Conservation (phyloP, 2,329 filamentous ascomycete species). For the Teratosphaeria pseudoeucalypti region DNA sequence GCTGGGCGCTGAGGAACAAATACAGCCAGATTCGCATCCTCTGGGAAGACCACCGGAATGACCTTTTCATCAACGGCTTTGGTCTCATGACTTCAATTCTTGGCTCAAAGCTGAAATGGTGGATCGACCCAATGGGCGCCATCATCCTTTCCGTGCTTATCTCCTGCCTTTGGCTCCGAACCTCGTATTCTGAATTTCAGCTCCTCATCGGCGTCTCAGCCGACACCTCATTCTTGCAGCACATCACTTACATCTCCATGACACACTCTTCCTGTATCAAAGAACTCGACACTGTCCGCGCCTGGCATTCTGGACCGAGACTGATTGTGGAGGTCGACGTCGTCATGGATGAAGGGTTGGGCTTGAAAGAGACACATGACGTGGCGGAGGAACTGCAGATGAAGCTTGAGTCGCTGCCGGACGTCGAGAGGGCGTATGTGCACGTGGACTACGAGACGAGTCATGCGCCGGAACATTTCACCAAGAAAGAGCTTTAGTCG, state of each 20-base stretch:
- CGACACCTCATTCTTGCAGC: slow-evolving; percentile 73
- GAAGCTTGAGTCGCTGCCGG: slow-evolving; percentile 83
- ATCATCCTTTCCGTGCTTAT: slow-evolving; percentile 73
- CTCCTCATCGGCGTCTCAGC: slow-evolving; percentile 84
- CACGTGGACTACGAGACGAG: slow-evolving; percentile 96
- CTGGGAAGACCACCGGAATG: slow-evolving; percentile 96
- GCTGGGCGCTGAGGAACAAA: slow-evolving; percentile 79
- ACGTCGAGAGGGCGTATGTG: slow-evolving; percentile 89
- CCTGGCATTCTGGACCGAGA: slow-evolving; percentile 80
- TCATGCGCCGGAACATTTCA: slow-evolving; percentile 78
- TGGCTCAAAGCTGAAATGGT: slow-evolving; percentile 79
- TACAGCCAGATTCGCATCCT: slow-evolving; percentile 87
- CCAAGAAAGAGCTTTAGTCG: slow-evolving; percentile 52
- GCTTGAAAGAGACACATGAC: slow-evolving; percentile 74
- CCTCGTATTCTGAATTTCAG: slow-evolving; percentile 81
- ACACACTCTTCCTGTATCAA: slow-evolving; percentile 74
- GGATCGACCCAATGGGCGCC: slow-evolving; percentile 88
- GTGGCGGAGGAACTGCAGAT: slow-evolving; percentile 88
- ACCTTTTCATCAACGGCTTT: slow-evolving; percentile 92
- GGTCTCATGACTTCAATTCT: slow-evolving; percentile 79
- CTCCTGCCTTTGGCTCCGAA: slow-evolving; percentile 68
- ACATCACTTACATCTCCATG: slow-evolving; percentile 90
- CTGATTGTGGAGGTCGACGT: slow-evolving; percentile 94
- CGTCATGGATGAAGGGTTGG: slow-evolving; percentile 71
- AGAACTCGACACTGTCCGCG: slow-evolving; percentile 88